These are phyloP conservation scores for Aspergillus floridensis DNA, from an alignment of 2,329 filamentous ascomycete genomes.

Conservation along the genomic window DNA sequence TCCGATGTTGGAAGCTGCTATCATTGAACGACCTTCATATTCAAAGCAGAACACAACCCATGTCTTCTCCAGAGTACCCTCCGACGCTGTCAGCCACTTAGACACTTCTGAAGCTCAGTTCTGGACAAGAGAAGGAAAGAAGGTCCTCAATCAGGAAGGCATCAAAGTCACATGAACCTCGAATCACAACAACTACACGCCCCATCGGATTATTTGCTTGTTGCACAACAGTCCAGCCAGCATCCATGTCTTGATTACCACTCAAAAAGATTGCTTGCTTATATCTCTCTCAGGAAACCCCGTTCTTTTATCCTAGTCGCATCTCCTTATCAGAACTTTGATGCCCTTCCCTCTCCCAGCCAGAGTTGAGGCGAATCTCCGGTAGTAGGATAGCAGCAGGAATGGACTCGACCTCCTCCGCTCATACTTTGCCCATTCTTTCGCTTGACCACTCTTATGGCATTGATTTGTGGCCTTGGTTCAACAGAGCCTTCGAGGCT, in stretches of 20 bases:
- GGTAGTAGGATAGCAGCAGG: background rate
- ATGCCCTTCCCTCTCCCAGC: background rate
- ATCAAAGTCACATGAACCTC: background rate
- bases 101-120: background rate
- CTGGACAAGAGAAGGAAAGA: background rate
- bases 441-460: slow-evolving; percentile 64
- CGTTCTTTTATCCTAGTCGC: background rate
- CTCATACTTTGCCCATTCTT: background rate
- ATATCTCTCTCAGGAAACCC: background rate
- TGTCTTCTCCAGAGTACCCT: background rate
- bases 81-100: background rate
- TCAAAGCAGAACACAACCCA: background rate
- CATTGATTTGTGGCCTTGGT: slow-evolving; percentile 85
- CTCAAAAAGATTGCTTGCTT: background rate
- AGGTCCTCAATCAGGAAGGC: background rate
- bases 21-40: background rate
- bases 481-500: slow-evolving; percentile 76
- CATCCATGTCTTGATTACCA: background rate
- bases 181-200: background rate
- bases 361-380: background rate
- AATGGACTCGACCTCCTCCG: background rate
- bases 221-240: background rate
- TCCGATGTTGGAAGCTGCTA: background rate
- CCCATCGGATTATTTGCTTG: background rate
- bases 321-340: background rate